A percentile compares a stretch with the other conserved stretches of the same genome.
Conservation (phyloP, 257 asterid species). For the Solanum lignicaule region DNA sequence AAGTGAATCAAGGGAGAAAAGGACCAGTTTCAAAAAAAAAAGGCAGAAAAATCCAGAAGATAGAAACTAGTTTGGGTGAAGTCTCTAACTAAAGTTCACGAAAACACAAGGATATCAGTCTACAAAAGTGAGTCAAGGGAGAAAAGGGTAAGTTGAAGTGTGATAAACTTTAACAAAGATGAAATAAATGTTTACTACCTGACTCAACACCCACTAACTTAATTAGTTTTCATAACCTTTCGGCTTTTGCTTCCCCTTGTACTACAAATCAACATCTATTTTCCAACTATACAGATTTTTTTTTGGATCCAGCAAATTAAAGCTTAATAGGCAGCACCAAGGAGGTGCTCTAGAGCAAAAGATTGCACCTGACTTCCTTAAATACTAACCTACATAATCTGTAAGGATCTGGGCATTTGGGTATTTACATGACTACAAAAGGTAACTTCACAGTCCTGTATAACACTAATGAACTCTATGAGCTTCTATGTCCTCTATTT, state of each 20-base stretch:
- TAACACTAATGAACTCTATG: neutral
- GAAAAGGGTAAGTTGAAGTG: neutral
- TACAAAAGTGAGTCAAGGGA: neutral
- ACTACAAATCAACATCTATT: neutral
- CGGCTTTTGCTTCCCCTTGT: neutral
- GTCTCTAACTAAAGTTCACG: neutral
- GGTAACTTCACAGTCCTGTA: neutral
- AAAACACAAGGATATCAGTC: neutral
- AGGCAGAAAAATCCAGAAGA: neutral
- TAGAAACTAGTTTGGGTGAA: neutral
- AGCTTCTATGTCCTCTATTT: neutral
- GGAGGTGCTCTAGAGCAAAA: neutral
- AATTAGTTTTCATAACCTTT: neutral
- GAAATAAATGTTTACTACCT: neutral
- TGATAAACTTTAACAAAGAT: neutral
- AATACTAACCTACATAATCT: neutral
- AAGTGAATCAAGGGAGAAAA: neutral
- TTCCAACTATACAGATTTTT: neutral
- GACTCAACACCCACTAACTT: neutral
- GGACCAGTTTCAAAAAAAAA: neutral
- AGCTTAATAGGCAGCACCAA: neutral
- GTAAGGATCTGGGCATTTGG: neutral
- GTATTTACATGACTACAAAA: neutral
- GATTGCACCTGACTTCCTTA: neutral
- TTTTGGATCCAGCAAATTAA: neutral